A percentile compares a stretch with the other conserved stretches of the same genome.
phyloP scores from a whole-genome alignment of 108 stramenopile species.

The Skeletonema tropicum region DNA sequence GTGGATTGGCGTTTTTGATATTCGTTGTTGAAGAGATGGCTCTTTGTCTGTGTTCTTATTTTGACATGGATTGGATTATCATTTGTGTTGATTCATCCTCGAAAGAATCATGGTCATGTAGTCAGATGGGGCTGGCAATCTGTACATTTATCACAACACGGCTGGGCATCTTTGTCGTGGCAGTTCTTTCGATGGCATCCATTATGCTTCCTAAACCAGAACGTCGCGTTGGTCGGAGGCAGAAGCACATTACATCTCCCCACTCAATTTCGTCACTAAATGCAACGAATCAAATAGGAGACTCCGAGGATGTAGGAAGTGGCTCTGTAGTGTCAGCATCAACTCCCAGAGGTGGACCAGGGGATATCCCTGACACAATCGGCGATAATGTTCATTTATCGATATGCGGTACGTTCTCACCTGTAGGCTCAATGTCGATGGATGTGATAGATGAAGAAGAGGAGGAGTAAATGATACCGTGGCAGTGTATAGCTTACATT shows the following conservation, averaged over 20 bases:
- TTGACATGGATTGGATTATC: neutral
- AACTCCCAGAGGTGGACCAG: neutral
- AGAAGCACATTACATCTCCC: neutral
- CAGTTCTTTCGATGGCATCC: constrained; percentile 34
- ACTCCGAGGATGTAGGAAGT: neutral
- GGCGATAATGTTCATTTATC: neutral
- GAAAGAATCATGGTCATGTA: constrained; percentile 10
- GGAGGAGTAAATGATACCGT: neutral
- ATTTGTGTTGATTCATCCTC: constrained; percentile 9
- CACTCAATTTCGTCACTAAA: neutral
- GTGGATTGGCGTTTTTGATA: constrained; percentile 1
- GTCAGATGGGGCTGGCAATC: constrained; percentile 10
- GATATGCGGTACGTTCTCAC: neutral
- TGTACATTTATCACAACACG: constrained; percentile 30
- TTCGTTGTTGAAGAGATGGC: neutral
- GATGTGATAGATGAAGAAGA: constrained; percentile 4
- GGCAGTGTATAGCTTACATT: too few relatives aligned
- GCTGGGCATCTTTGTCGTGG: constrained; percentile 29
- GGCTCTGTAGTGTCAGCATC: constrained; percentile 1
- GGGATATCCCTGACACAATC: constrained; percentile 5
- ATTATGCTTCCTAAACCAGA: constrained; percentile 37
- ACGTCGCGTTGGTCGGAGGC: neutral
- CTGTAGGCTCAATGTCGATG: constrained; percentile 7
- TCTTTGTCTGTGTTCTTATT: neutral
- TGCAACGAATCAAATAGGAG: neutral